phyloP scores from a whole-genome alignment of 805 yeast species.

The Candida easanensis region DNA sequence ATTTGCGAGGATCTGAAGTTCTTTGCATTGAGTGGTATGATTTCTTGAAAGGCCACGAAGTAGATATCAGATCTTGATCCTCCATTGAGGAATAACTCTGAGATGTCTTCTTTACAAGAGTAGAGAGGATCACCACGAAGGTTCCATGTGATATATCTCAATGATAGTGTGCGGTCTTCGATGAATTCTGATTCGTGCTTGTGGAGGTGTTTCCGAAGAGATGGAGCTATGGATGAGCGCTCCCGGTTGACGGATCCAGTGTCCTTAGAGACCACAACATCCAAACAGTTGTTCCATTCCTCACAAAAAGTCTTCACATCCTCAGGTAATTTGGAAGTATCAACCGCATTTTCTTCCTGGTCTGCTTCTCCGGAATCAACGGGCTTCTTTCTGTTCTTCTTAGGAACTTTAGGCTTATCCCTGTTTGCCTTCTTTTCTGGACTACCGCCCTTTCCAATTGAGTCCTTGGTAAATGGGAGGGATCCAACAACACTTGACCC shows the following conservation, averaged over 20 bases:
- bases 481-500: conserved; percentile 8
- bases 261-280: conserved; percentile 4
- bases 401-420: not conserved
- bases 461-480: not conserved
- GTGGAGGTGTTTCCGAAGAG: conserved; percentile 17
- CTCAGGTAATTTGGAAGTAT: not conserved
- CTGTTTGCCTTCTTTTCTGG: not conserved
- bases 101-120: conserved; percentile 17
- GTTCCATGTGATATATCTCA: conserved; percentile 40
- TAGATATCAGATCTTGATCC: conserved; percentile 32
- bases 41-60: conserved; percentile 48
- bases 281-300: conserved; percentile 12
- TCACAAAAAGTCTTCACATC: conserved; percentile 5
- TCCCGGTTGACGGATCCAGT: conserved; percentile 2
- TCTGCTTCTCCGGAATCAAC: not conserved
- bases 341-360: not conserved
- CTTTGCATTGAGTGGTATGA: conserved; percentile 43
- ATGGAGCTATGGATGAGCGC: conserved; percentile 3
- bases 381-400: not conserved
- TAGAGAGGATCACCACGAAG: conserved; percentile 30
- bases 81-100: conserved; percentile 11
- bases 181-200: conserved; percentile 18
- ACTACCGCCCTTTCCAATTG: too few relatives aligned
- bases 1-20: conserved; percentile 34
- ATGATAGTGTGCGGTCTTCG: conserved; percentile 18